phyloP scores from a whole-genome alignment of 164 flowering plant genomes.

The Vitis cinerea region DNA sequence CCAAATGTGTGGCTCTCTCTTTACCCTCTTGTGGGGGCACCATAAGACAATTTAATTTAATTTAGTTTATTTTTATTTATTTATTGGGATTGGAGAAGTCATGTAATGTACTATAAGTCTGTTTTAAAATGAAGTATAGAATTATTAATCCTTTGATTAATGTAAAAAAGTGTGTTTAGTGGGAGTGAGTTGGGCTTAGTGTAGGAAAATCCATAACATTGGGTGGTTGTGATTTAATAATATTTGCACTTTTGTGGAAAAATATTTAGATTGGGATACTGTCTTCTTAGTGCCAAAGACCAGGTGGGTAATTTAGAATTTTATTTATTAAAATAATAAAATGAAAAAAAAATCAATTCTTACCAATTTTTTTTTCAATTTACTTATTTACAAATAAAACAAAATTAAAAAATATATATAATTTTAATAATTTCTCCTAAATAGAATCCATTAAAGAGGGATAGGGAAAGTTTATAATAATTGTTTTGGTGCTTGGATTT shows the following conservation, averaged over 20 bases:
- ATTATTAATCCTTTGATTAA: too few relatives aligned
- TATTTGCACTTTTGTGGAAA: too few relatives aligned
- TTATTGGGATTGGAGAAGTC: too few relatives aligned
- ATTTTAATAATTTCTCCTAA: neutral
- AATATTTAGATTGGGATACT: too few relatives aligned
- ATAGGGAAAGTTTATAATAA: neutral
- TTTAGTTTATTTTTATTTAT: too few relatives aligned
- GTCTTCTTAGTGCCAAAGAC: neutral
- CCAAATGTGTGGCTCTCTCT: too few relatives aligned
- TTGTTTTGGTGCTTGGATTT: neutral
- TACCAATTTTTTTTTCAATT: too few relatives aligned
- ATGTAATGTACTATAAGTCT: too few relatives aligned
- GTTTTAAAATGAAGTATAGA: too few relatives aligned
- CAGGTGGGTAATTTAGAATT: neutral
- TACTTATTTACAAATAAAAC: too few relatives aligned
- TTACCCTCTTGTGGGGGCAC: slow-evolving; percentile 1
- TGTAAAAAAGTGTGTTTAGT: slow-evolving; percentile 1
- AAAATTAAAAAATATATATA: too few relatives aligned
- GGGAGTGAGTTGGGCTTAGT: slow-evolving; percentile 13
- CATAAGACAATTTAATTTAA: too few relatives aligned
- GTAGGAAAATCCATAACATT: neutral
- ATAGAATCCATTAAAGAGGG: neutral
- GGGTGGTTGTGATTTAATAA: neutral
- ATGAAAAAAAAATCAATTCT: neutral
- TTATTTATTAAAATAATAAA: neutral